A percentile compares a stretch with the other conserved stretches of the same genome.
Conservation (phyloP, 1,284 basidiomycete genomes). For the Salmacisia buchloeana region DNA sequence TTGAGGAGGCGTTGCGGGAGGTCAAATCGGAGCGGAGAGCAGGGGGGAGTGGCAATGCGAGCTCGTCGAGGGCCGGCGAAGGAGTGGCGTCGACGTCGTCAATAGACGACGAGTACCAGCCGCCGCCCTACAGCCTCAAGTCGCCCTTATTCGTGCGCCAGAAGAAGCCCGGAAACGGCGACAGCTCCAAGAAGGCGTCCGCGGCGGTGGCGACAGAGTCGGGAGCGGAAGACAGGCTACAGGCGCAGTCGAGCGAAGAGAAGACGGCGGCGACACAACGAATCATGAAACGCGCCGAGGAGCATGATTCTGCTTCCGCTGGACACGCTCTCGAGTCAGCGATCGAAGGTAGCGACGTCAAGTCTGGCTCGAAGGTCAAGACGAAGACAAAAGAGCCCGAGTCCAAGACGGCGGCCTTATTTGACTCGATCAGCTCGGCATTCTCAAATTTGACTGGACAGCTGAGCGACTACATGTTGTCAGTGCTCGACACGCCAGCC, state of each 20-base stretch:
- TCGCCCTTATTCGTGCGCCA: constrained; percentile 39
- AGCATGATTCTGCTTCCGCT: no score
- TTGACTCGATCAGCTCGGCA: constrained; percentile 2
- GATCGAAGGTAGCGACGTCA: no score
- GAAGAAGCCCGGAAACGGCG: constrained; percentile 12
- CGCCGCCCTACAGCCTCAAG: constrained; percentile 41
- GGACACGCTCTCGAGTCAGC: no score
- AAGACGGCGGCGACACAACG: no score
- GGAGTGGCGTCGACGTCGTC: background rate
- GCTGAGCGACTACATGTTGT: constrained; percentile 81
- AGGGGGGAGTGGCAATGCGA: background rate
- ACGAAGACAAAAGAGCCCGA: constrained; percentile 9
- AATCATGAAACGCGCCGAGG: no score
- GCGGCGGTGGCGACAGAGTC: no score
- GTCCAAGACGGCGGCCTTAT: constrained; percentile 21
- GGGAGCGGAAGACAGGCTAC: no score
- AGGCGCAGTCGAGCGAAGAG: no score
- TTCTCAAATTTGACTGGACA: constrained; percentile 54
- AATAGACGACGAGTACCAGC: background rate
- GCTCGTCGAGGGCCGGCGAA: background rate
- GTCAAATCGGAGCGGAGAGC: constrained; percentile 14
- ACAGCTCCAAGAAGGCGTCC: constrained; percentile 56
- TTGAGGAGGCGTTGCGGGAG: constrained; percentile 39
- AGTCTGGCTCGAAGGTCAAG: no score
- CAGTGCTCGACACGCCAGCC: constrained; percentile 89